Evolutionary conservation across 2,329 filamentous ascomycete genomes (phyloP).

Genomic region (Acarospora socialis): DNA sequence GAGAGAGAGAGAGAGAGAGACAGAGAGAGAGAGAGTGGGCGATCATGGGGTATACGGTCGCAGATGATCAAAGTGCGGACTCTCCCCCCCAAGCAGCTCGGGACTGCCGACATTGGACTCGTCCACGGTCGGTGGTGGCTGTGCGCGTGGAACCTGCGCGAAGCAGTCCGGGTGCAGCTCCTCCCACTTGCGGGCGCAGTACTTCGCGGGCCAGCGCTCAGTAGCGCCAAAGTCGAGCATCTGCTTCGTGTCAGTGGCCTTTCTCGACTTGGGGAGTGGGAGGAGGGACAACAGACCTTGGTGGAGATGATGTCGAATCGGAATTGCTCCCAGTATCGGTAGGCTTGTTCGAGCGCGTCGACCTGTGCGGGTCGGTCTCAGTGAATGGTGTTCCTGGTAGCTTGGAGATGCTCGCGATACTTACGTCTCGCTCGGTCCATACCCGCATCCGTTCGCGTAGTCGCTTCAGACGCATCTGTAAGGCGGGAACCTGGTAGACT

Average conservation of each 20-base stretch:
- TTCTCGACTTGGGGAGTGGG: not conserved
- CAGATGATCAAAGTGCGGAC: too few species aligned
- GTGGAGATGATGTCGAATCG: slow-evolving; percentile 40
- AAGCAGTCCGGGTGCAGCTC: slow-evolving; percentile 25
- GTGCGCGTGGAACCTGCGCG: too few species aligned
- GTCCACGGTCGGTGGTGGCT: too few species aligned
- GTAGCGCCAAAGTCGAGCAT: slow-evolving; percentile 37
- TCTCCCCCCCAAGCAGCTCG: too few species aligned
- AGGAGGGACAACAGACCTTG: slow-evolving; percentile 26
- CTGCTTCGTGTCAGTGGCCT: slow-evolving; percentile 18
- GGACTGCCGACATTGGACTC: too few species aligned
- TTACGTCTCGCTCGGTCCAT: slow-evolving; percentile 36
- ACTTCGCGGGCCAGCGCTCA: slow-evolving; percentile 37
- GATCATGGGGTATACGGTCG: too few species aligned
- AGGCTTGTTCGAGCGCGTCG: slow-evolving; percentile 33
- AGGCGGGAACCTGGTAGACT: slow-evolving; percentile 35
- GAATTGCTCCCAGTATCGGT: slow-evolving; percentile 38
- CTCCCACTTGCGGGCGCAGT: slow-evolving; percentile 38
- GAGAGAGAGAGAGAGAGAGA: too few species aligned
- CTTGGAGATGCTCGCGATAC: too few species aligned
- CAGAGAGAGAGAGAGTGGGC: too few species aligned
- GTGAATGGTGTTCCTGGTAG: too few species aligned
- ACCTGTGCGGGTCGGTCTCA: slow-evolving; percentile 19
- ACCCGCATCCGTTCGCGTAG: slow-evolving; percentile 35
- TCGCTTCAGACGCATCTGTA: slow-evolving; percentile 42